Percentiles rank a stretch among this genome's conserved stretches.
Evolutionary conservation across 306 rosid genomes (phyloP).

Genomic region (Cucumis cinereus): DNA sequence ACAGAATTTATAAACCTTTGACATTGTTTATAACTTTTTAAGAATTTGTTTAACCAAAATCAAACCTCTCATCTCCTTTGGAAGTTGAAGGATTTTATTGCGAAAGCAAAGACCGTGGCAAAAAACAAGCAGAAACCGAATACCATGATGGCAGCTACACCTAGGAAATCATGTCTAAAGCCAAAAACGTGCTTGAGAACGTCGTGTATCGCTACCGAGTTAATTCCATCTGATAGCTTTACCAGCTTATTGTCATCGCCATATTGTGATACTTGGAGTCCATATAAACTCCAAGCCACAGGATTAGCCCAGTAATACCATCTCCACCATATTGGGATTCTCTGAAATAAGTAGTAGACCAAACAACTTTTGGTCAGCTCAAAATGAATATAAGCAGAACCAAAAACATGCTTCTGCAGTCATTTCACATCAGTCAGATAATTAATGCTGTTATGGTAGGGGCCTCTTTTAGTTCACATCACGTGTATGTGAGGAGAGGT

Average conservation of each 20-base stretch:
- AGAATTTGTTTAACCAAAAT: background rate
- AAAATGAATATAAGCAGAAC: background rate
- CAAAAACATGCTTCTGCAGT: background rate
- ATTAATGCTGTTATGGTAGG: background rate
- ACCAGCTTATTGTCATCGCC: slow-evolving; percentile 42
- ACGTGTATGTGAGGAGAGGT: background rate
- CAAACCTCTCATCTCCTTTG: slow-evolving; percentile 62
- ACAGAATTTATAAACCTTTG: background rate
- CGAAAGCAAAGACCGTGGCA: slow-evolving; percentile 69
- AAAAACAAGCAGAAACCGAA: slow-evolving; percentile 79
- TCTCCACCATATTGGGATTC: slow-evolving; percentile 99
- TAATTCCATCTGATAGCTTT: slow-evolving; percentile 57
- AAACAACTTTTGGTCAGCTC: background rate
- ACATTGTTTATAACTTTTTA: background rate
- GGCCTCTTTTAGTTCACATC: background rate
- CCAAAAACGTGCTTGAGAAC: slow-evolving; percentile 60
- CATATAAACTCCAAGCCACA: slow-evolving; percentile 87
- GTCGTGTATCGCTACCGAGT: slow-evolving; percentile 20
- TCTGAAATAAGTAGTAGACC: slow-evolving; percentile 30
- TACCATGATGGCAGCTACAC: slow-evolving; percentile 59
- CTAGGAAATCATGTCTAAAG: slow-evolving; percentile 66
- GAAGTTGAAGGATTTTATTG: slow-evolving; percentile 96
- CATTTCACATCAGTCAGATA: background rate
- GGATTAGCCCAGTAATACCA: slow-evolving; percentile 99
- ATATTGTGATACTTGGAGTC: slow-evolving; percentile 79